Evolutionary conservation across 306 rosid species (phyloP), one percentile per base, ranked within the genome.

Genomic region (Sphenostylis stenocarpa): DNA sequence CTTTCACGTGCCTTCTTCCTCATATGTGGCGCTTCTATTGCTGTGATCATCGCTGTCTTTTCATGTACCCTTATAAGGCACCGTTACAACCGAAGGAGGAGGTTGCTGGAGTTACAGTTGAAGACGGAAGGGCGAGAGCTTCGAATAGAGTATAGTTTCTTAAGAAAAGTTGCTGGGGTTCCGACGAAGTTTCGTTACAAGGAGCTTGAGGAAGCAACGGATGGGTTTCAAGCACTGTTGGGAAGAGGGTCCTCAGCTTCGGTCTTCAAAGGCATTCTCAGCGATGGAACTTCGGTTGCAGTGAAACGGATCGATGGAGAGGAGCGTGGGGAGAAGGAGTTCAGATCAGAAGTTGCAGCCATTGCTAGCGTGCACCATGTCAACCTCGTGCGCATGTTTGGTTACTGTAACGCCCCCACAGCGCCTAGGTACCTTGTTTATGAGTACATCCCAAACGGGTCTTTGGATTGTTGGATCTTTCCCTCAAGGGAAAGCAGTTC

Each of bases 201-300:
- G 67, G 98, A 94, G 83, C 86, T 94, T 3, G 98, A 85, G 7
- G 91, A 90, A 49, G 98, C 98, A 17, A 95, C 98, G 0, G 95
- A 92, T 20, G 72, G 85, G 7, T 95, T 95, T 56, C 77, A 60
- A 28, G 79, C 95, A 1, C 63, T 90, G 12, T 2, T 95, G 4
- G 98, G 98, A 3, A 74, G 49, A 84, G 98, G 98, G 20, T 84
- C 92, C 1, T 95, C 98, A 0, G 96, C 91, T 45, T 77, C 91
- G 0, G 98, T 95, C 12, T 92, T 85, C 89, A 95, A 86, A 85
- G 98, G 98, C 8, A 76, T 89, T 57, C 91, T 95, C 14, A 83
- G 11, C 4, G 96, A 95, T 31, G 96, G 97, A 15, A 92, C 97
- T 31, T 71, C 87, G 0, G 93, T 95, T 19, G 98, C 98, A 0